A percentile compares a stretch with the other conserved stretches of the same genome.
phyloP scores from a whole-genome alignment of 179 eudicot genomes.

The Gypsophila paniculata region DNA sequence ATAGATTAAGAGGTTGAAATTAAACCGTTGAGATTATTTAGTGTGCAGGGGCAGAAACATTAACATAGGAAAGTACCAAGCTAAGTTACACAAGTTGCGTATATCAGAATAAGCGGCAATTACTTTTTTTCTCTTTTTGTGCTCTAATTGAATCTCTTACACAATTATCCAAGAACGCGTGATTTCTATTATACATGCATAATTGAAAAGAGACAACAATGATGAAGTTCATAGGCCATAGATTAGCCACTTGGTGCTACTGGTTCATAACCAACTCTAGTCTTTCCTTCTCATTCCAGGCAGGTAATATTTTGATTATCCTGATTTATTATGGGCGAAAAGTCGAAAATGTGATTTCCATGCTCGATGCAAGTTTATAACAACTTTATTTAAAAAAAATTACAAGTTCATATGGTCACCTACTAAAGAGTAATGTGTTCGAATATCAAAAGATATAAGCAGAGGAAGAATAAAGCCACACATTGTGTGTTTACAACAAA shows the following conservation, averaged over 20 bases:
- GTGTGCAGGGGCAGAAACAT: conserved; percentile 1
- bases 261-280: background rate
- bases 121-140: background rate
- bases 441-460: background rate
- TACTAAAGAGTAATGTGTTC: background rate
- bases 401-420: too few species aligned
- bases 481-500: background rate
- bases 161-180: background rate
- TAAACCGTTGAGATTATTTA: conserved; percentile 4
- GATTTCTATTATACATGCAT: too few species aligned
- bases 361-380: background rate
- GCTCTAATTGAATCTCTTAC: background rate
- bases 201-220: background rate
- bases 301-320: background rate
- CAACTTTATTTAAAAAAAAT: background rate
- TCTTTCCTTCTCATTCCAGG: background rate
- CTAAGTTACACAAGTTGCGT: background rate
- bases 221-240: background rate
- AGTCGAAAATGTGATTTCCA: background rate
- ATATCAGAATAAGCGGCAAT: background rate
- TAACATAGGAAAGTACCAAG: background rate
- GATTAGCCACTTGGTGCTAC: background rate
- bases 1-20: background rate
- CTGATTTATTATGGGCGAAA: background rate
- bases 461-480: background rate